Percentiles rank a stretch among this genome's conserved stretches.
These are phyloP conservation scores for Paraphoma chrysanthemicola DNA, from an alignment of 2,329 filamentous ascomycete species.

Conservation along the genomic window DNA sequence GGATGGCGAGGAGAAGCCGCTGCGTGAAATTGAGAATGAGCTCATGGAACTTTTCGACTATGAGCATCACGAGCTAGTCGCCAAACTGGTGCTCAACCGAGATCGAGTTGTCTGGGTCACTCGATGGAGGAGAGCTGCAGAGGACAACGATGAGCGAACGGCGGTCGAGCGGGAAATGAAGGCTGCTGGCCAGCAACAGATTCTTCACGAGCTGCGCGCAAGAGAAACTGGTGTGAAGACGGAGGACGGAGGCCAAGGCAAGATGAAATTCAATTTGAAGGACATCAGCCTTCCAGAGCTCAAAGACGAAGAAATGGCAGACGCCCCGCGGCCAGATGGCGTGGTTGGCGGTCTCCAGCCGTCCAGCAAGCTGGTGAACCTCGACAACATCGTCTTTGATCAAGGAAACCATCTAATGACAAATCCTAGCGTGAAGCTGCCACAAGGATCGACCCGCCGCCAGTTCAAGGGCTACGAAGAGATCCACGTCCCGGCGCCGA, in stretches of 20 bases:
- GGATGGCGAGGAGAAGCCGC: slow-evolving; percentile 80
- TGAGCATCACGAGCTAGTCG: slow-evolving; percentile 90
- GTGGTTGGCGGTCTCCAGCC: slow-evolving; percentile 86
- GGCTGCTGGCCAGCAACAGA: slow-evolving; percentile 83
- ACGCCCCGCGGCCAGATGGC: slow-evolving; percentile 50
- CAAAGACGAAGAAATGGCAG: slow-evolving; percentile 53
- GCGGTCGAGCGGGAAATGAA: slow-evolving; percentile 90
- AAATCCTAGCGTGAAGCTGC: slow-evolving; percentile 93
- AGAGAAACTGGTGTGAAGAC: slow-evolving; percentile 67
- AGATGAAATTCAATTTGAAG: slow-evolving; percentile 85
- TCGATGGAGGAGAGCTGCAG: slow-evolving; percentile 80
- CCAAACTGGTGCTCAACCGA: slow-evolving; percentile 87
- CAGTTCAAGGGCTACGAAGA: slow-evolving; percentile 99
- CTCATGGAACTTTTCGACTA: slow-evolving; percentile 99
- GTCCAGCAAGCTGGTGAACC: slow-evolving; percentile 85
- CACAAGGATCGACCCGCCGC: slow-evolving; percentile 92
- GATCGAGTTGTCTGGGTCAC: slow-evolving; percentile 98
- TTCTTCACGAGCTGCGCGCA: slow-evolving; percentile 86
- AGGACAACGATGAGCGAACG: slow-evolving; percentile 73
- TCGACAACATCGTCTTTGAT: slow-evolving; percentile 96
- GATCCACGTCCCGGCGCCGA: slow-evolving; percentile 93
- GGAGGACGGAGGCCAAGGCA: slow-evolving; percentile 66
- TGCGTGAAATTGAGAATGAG: slow-evolving; percentile 96
- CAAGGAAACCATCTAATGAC: slow-evolving; percentile 99
- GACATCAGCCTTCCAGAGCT: slow-evolving; percentile 80